Evolutionary conservation across 2,329 filamentous ascomycete species (phyloP).

Genomic region (Beauveria medogensis): DNA sequence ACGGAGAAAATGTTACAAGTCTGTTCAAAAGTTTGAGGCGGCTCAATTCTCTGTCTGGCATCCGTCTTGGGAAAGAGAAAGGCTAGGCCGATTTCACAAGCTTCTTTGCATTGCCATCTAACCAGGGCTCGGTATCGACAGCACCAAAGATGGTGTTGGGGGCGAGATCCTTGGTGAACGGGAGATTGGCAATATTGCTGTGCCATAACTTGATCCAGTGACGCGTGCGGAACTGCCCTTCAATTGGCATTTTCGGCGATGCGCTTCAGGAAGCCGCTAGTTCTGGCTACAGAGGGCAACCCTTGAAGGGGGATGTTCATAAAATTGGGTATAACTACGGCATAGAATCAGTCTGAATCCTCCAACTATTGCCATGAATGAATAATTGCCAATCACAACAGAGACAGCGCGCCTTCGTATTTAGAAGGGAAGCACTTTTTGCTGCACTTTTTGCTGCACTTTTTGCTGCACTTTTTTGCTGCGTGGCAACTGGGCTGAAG

Average conservation of each 20-base stretch:
- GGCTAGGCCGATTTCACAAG: not conserved
- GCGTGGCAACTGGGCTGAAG: no score
- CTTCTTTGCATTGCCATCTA: not conserved
- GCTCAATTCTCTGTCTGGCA: not conserved
- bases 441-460: no score
- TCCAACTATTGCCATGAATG: no score
- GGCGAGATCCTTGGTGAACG: not conserved
- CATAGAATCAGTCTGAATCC: no score
- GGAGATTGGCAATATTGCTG: not conserved
- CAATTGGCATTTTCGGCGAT: not conserved
- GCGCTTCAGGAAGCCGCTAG: not conserved
- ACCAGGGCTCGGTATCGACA: constrained; percentile 8
- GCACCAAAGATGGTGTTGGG: constrained; percentile 3
- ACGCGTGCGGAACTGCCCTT: not conserved
- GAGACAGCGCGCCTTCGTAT: no score
- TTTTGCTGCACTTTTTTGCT: no score
- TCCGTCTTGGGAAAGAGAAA: not conserved
- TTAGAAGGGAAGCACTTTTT: no score
- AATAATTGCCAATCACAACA: no score
- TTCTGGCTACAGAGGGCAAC: no score
- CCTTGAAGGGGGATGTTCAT: no score
- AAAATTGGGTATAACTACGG: no score
- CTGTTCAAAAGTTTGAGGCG: not conserved
- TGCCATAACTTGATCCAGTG: not conserved
- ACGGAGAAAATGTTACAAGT: not conserved